These are phyloP conservation scores for Quercus cerris DNA, from an alignment of 306 rosid genomes.

Conservation along the genomic window DNA sequence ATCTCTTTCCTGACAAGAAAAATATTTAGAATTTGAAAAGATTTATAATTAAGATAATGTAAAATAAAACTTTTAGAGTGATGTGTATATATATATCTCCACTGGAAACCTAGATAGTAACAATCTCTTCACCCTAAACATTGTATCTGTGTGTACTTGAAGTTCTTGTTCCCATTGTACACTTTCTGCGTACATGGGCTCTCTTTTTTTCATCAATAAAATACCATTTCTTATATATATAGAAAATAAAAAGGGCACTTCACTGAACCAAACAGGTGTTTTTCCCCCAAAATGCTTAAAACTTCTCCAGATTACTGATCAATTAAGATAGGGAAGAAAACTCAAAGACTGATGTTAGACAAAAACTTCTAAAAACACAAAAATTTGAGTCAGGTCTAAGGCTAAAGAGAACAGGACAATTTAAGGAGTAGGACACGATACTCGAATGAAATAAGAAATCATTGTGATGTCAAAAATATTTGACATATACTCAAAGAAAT, in stretches of 20 bases:
- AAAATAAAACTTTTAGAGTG: background rate
- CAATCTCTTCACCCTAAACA: background rate
- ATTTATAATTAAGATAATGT: background rate
- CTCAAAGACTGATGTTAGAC: background rate
- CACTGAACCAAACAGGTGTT: background rate
- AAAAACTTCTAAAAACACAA: background rate
- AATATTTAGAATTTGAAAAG: background rate
- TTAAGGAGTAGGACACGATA: background rate
- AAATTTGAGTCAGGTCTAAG: background rate
- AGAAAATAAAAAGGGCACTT: background rate
- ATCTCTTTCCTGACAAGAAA: slow-evolving; percentile 73
- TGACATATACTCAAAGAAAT: slow-evolving; percentile 5
- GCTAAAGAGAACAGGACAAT: background rate
- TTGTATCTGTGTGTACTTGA: background rate
- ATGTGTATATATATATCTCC: background rate
- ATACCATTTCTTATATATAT: too few relatives aligned
- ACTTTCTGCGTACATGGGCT: too few relatives aligned
- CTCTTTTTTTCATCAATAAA: too few relatives aligned
- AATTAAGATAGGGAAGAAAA: background rate
- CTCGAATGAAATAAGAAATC: background rate
- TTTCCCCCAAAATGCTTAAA: background rate
- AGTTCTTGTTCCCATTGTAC: too few relatives aligned
- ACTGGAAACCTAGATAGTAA: background rate
- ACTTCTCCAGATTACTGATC: background rate
- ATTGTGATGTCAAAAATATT: background rate